Evolutionary conservation across 129 eudicot species (phyloP).

Genomic region (Pulicaria dysenterica): DNA sequence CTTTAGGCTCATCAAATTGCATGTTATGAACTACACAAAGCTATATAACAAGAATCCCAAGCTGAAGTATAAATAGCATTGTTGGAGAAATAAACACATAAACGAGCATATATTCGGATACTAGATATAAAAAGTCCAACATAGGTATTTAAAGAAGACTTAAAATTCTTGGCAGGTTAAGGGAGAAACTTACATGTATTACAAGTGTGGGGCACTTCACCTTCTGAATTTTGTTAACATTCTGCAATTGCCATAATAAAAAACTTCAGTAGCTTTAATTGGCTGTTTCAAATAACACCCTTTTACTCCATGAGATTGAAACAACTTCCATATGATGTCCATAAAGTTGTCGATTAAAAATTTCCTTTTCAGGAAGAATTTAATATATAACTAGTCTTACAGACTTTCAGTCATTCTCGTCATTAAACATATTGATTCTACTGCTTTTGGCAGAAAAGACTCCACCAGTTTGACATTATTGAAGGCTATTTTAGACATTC

Average conservation of each 20-base stretch:
- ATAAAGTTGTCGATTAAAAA: background rate
- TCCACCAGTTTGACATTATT: constrained; percentile 12
- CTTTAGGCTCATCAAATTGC: too few relatives aligned
- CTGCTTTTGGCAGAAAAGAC: background rate
- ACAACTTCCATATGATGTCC: background rate
- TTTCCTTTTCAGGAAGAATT: background rate
- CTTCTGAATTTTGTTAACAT: constrained; percentile 82
- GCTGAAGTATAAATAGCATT: background rate
- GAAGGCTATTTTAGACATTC: constrained; percentile 2
- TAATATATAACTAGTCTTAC: background rate
- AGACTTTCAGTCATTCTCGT: background rate
- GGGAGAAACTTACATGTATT: constrained; percentile 76
- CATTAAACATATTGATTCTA: too few relatives aligned
- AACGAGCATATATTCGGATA: background rate
- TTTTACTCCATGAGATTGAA: background rate
- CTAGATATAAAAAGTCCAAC: background rate
- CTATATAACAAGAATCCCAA: background rate
- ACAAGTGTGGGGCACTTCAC: constrained; percentile 93
- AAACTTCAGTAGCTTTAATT: constrained; percentile 26
- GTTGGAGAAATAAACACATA: background rate
- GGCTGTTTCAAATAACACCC: background rate
- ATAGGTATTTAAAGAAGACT: too few relatives aligned
- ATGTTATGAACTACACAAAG: background rate
- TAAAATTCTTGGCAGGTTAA: background rate
- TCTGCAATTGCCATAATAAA: constrained; percentile 51